These are phyloP conservation scores for Apophysomyces variabilis DNA, from an alignment of 371 early-diverging fungal species.

Conservation along the genomic window DNA sequence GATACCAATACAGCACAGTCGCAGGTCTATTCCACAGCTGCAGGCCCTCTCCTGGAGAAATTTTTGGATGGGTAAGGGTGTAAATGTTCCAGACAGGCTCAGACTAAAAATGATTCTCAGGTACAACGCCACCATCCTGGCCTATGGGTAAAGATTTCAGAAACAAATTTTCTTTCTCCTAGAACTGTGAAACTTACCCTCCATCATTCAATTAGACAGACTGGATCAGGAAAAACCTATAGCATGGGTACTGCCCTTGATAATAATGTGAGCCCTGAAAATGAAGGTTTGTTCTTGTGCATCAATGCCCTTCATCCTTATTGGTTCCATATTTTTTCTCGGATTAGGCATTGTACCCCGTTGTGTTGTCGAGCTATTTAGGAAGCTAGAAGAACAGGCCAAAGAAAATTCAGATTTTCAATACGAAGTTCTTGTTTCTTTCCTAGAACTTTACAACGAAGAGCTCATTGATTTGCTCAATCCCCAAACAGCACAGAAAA, in stretches of 20 bases:
- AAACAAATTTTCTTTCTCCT: neutral
- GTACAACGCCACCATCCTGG: slow-evolving; percentile 91
- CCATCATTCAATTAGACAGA: slow-evolving; percentile 58
- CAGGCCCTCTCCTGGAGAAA: slow-evolving; percentile 77
- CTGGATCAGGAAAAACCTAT: slow-evolving; percentile 96
- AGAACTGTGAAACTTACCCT: no score
- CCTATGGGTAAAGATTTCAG: slow-evolving; percentile 83
- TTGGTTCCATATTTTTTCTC: slow-evolving; percentile 10
- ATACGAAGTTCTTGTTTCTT: slow-evolving; percentile 60
- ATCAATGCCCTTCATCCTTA: neutral
- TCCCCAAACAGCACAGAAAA: slow-evolving; percentile 48
- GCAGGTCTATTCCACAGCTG: slow-evolving; percentile 73
- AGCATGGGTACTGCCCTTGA: slow-evolving; percentile 92
- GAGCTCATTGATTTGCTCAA: slow-evolving; percentile 82
- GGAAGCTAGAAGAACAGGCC: slow-evolving; percentile 35
- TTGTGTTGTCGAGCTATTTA: slow-evolving; percentile 71
- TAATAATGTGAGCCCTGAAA: slow-evolving; percentile 47
- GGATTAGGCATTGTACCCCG: slow-evolving; percentile 83
- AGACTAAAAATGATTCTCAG: slow-evolving; percentile 28
- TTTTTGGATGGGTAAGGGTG: slow-evolving; percentile 85
- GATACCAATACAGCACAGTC: slow-evolving; percentile 72
- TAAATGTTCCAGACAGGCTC: neutral
- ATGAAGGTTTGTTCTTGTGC: slow-evolving; percentile 31
- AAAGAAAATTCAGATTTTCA: slow-evolving; percentile 44
- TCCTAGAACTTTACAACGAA: slow-evolving; percentile 97